Conservation (phyloP, 2,329 filamentous ascomycete species). For the Botryotinia narcissicola region DNA sequence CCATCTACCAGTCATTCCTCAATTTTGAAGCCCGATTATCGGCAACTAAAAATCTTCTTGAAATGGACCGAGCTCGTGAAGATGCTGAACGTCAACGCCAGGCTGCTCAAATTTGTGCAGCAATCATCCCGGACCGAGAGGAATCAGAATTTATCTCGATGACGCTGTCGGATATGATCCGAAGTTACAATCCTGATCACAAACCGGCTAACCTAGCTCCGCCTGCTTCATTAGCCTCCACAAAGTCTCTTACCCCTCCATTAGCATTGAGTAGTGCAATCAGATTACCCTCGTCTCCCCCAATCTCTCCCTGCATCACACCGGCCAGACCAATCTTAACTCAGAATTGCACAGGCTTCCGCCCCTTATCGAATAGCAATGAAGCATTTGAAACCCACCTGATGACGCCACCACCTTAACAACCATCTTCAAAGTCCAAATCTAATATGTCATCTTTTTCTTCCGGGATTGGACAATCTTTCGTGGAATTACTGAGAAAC, state of each 20-base stretch:
- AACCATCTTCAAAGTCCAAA: background rate
- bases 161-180: conserved; percentile 11
- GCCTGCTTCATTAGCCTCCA: background rate
- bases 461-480: conserved; percentile 8
- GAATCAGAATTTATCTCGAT: background rate
- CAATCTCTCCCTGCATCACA: background rate
- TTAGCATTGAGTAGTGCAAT: conserved; percentile 2
- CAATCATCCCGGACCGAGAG: background rate
- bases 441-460: background rate
- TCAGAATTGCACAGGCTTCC: background rate
- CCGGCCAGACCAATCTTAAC: background rate
- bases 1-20: conserved; percentile 19
- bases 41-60: background rate
- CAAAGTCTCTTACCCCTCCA: conserved; percentile 2
- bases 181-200: conserved; percentile 11
- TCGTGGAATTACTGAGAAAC: conserved; percentile 1
- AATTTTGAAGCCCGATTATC: conserved; percentile 12
- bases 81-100: background rate
- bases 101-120: background rate
- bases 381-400: background rate
- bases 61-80: background rate
- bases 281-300: background rate
- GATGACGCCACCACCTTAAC: conserved; percentile 3
- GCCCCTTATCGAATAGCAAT: background rate
- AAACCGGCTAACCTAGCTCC: background rate